Evolutionary conservation across 371 early-diverging fungal genomes (phyloP).

Genomic region (Nosema muscidifuracis): DNA sequence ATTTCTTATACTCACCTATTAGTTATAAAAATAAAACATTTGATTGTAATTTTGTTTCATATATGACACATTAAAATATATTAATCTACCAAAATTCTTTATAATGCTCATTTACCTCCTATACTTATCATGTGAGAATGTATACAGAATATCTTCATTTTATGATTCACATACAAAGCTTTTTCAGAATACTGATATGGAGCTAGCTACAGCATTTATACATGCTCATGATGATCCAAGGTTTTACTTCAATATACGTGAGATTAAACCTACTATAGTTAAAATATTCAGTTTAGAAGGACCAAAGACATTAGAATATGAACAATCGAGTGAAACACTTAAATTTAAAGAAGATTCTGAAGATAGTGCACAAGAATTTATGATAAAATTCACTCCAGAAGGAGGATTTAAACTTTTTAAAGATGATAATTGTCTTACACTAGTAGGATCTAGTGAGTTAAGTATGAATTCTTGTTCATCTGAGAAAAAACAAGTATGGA

Average conservation of each 20-base stretch:
- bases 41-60: too few relatives aligned
- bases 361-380: too few relatives aligned
- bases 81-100: too few relatives aligned
- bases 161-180: not conserved
- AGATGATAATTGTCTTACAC: not conserved
- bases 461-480: not conserved
- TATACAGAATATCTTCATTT: not conserved
- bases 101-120: not conserved
- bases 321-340: not conserved
- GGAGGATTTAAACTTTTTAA: not conserved
- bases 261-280: not conserved
- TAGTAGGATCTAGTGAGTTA: not conserved
- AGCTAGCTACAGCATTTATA: not conserved
- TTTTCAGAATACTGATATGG: not conserved
- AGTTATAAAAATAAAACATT: too few relatives aligned
- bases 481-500: not conserved
- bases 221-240: slow-evolving; percentile 1
- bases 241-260: not conserved
- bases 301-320: not conserved
- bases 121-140: not conserved
- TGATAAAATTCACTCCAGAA: not conserved
- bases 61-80: too few relatives aligned
- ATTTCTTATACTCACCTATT: too few relatives aligned
- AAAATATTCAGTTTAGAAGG: too few relatives aligned
- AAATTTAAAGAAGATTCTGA: not conserved